phyloP scores from a whole-genome alignment of 257 asterid genomes.

The Galeopsis tetrahit region DNA sequence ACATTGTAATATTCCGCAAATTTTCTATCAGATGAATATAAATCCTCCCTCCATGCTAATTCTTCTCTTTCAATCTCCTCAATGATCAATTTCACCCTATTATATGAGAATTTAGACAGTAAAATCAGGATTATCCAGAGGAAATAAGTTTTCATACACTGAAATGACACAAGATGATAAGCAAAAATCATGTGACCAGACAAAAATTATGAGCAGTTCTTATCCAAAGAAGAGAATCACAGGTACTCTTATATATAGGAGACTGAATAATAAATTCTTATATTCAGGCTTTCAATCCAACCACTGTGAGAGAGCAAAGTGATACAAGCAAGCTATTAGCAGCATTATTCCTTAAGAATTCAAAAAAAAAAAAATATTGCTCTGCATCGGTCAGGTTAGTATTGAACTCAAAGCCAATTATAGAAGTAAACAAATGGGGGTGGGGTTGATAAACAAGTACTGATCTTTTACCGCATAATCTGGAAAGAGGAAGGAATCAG shows the following conservation, averaged over 20 bases:
- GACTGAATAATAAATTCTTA: slow-evolving; percentile 22
- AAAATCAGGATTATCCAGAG: slow-evolving; percentile 12
- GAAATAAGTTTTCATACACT: slow-evolving; percentile 1
- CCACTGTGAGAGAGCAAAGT: neutral
- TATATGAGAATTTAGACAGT: slow-evolving; percentile 35
- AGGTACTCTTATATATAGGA: slow-evolving; percentile 2
- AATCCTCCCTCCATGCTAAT: slow-evolving; percentile 86
- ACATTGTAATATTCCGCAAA: slow-evolving; percentile 96
- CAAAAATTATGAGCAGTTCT: slow-evolving; percentile 10
- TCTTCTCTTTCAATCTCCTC: slow-evolving; percentile 99
- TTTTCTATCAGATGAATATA: slow-evolving; percentile 94
- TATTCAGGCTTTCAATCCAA: slow-evolving; percentile 13
- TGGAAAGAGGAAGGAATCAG: neutral
- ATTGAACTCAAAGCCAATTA: neutral
- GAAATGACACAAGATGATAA: slow-evolving; percentile 22
- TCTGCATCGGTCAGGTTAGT: neutral
- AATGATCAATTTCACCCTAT: slow-evolving; percentile 87
- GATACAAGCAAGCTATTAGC: neutral
- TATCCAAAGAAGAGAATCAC: slow-evolving; percentile 17
- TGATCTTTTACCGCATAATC: neutral
- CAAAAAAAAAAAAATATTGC: neutral
- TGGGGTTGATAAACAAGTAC: neutral
- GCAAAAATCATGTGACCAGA: neutral
- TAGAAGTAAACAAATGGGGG: neutral
- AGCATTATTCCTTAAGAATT: neutral